A percentile compares a stretch with the other conserved stretches of the same genome.
Conservation (phyloP, 202 grass and related monocot genomes). For the Brachypodium distachyon region DNA sequence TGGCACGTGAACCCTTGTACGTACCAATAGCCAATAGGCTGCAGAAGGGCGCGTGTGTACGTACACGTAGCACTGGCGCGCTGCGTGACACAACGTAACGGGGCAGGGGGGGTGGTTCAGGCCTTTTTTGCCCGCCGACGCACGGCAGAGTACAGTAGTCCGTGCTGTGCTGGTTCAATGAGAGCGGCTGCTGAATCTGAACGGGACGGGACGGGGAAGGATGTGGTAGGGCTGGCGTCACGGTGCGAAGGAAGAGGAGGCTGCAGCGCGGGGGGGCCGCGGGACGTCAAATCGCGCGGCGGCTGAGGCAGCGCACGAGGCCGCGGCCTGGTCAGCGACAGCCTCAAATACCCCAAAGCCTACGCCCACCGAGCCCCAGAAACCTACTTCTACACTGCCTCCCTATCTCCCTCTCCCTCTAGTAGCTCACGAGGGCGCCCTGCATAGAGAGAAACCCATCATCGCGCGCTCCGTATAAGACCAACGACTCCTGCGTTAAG, state of each 20-base stretch:
- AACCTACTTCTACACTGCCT: neutral
- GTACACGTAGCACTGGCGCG: no score
- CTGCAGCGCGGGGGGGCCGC: conserved; percentile 14
- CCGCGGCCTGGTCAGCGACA: conserved; percentile 43
- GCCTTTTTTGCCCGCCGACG: neutral
- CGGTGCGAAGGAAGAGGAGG: neutral
- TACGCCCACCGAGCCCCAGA: neutral
- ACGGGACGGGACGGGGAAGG: neutral
- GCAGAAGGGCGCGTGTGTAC: neutral
- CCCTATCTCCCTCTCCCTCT: no score
- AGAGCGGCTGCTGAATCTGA: no score
- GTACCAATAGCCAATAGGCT: no score
- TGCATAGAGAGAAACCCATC: neutral
- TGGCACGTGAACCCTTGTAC: neutral
- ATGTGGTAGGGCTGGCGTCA: conserved; percentile 74
- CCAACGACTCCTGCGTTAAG: neutral
- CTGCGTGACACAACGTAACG: neutral
- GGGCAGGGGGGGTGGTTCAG: neutral
- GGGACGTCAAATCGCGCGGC: conserved; percentile 53
- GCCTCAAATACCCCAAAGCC: conserved; percentile 7
- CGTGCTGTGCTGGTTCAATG: neutral
- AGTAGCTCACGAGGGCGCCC: conserved; percentile 37
- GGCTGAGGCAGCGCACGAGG: conserved; percentile 22
- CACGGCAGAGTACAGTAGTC: neutral
- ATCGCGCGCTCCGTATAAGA: conserved; percentile 25